Conservation (phyloP, 495 filamentous ascomycete species). For the Durotheca rogersii region DNA sequence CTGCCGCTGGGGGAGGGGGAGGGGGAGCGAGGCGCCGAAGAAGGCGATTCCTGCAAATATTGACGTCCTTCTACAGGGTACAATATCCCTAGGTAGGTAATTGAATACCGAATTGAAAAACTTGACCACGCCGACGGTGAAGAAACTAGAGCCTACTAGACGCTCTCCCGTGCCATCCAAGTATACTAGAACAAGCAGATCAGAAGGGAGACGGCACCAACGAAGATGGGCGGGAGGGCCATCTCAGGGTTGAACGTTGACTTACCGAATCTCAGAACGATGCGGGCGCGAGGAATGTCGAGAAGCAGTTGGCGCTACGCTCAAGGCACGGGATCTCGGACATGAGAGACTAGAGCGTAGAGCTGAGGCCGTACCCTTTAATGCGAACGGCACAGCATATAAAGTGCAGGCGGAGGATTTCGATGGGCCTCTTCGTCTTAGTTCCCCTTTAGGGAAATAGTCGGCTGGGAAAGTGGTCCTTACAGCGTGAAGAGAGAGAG, state of each 20-base stretch:
- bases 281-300: conserved; percentile 32
- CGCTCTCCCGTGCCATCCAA: conserved; percentile 42
- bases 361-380: conserved; percentile 35
- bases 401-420: too few relatives aligned
- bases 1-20: too few relatives aligned
- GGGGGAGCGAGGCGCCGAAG: conserved; percentile 49
- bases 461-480: too few relatives aligned
- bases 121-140: conserved; percentile 53
- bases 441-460: too few relatives aligned
- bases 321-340: conserved; percentile 35
- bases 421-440: too few relatives aligned
- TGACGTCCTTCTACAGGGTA: conserved; percentile 45
- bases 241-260: conserved; percentile 28
- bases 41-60: conserved; percentile 52
- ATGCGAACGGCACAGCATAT: conserved; percentile 1
- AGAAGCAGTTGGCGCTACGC: conserved; percentile 30
- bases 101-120: conserved; percentile 57
- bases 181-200: conserved; percentile 54
- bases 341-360: conserved; percentile 37
- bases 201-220: conserved; percentile 43
- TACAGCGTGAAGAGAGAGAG: conserved; percentile 52
- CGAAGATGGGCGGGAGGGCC: conserved; percentile 36
- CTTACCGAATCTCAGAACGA: conserved; percentile 9
- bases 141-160: conserved; percentile 54
- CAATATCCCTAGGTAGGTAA: conserved; percentile 39